Evolutionary conservation across 192 early-diverging fungal genomes (phyloP), one percentile per base, ranked within the genome.

Genomic region (Rhizoclosmatium globosum): DNA sequence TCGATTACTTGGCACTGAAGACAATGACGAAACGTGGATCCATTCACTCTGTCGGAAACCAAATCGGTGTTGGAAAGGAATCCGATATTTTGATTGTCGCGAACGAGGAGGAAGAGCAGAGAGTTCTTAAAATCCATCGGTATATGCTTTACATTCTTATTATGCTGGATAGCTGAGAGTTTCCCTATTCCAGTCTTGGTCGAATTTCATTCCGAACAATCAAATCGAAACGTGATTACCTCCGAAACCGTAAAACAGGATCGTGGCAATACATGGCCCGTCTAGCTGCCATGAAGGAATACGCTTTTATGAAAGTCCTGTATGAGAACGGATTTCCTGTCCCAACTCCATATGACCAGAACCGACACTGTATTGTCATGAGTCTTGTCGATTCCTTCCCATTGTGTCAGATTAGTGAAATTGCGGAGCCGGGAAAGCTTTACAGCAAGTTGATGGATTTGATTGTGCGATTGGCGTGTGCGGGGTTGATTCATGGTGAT

Each of bases 231-330:
- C 91, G 98, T 67, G 98, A 99, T 87, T 99, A 99, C 84, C 89
- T 99, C 60, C 91, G 94, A 65, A 94, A 95, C 72, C 91, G 95
- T 43, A 94, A 97, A 77, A 93, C 95, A n/a, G 94, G 95, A 17
- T 97, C 96, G 3, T 99, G 98, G 98, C 93, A 98, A 89, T 99
- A 99, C 88, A 93, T 99, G 93, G 98, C 98, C 6, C 92, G 96
- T 31, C 89, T 99, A 79, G 97, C 98, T 0, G 97, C 98, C 2
- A 95, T 92, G 90, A 99, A 99, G 79, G 98, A 99, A 85, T 98
- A 88, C 79, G 97, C 97, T 6, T 99, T 99, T 79, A 99, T 99
- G 98, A 95, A 97, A 85, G 95, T 95, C 21, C 76, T 98, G 47
- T 86, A 98, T 78, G 95, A 98, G 75, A 92, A 99, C 79, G 95